Percentiles rank a stretch among this genome's conserved stretches.
phyloP scores from a whole-genome alignment of 495 filamentous ascomycete genomes.

The Neurospora sp. region DNA sequence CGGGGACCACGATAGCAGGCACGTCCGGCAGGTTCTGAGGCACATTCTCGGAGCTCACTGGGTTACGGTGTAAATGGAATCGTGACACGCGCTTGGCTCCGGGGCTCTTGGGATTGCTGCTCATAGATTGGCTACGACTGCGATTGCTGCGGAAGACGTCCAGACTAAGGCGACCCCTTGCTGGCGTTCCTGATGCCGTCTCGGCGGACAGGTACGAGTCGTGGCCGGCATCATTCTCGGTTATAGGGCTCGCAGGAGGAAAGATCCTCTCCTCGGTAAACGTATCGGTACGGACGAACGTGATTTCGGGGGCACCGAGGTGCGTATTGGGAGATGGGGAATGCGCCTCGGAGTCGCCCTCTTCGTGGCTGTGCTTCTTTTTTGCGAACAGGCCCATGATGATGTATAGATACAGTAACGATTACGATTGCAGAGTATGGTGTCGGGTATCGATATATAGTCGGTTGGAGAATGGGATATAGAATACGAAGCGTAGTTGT shows the following conservation, averaged over 20 bases:
- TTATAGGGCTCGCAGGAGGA: constrained; percentile 44
- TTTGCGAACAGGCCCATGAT: constrained; percentile 40
- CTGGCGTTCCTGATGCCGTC: constrained; percentile 9
- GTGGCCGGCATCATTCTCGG: constrained; percentile 15
- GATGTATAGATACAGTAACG: neutral
- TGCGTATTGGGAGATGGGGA: constrained; percentile 19
- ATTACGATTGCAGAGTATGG: neutral
- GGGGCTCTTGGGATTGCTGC: constrained; percentile 27
- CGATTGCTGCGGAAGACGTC: constrained; percentile 30
- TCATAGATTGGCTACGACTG: constrained; percentile 37
- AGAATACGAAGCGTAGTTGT: neutral
- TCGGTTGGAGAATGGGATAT: neutral
- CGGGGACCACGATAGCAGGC: constrained; percentile 37
- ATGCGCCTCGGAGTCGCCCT: constrained; percentile 26
- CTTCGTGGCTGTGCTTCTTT: constrained; percentile 51
- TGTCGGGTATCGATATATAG: neutral
- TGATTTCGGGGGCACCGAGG: constrained; percentile 56
- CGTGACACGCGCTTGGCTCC: constrained; percentile 49
- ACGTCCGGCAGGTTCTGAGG: constrained; percentile 64
- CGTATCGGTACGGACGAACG: constrained; percentile 76
- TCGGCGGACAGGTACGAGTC: constrained; percentile 24
- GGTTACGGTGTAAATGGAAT: constrained; percentile 52
- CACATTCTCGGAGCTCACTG: constrained; percentile 60
- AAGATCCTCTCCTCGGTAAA: constrained; percentile 64
- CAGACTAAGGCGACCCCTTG: constrained; percentile 16